Evolutionary conservation across 495 filamentous ascomycete genomes (phyloP).

Genomic region (Recurvomyces mirabilis): DNA sequence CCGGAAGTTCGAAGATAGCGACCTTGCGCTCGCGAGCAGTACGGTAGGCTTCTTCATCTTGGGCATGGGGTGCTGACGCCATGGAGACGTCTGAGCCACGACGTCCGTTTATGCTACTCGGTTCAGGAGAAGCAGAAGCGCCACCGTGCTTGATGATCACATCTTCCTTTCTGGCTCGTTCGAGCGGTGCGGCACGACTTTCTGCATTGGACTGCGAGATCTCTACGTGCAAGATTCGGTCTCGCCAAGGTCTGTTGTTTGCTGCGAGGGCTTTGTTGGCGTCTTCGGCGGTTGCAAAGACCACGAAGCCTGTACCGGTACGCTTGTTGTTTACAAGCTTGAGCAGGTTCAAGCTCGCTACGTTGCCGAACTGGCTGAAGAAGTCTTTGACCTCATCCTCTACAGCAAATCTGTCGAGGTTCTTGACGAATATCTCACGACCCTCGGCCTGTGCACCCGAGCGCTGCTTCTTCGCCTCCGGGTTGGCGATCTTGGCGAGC

Average conservation of each 20-base stretch:
- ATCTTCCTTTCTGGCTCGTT: constrained; percentile 22
- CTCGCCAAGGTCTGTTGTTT: constrained; percentile 58
- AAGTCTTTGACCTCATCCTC: constrained; percentile 58
- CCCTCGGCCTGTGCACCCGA: constrained; percentile 72
- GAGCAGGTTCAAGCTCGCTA: constrained; percentile 57
- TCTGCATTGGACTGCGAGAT: constrained; percentile 33
- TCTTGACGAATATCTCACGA: constrained; percentile 72
- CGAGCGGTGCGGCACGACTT: constrained; percentile 32
- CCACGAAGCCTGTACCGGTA: constrained; percentile 66
- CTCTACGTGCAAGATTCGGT: constrained; percentile 55
- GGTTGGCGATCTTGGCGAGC: constrained; percentile 72
- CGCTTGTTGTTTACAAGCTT: constrained; percentile 51
- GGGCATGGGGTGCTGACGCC: constrained; percentile 1
- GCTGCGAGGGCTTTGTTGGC: constrained; percentile 58
- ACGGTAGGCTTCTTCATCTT: constrained; percentile 44
- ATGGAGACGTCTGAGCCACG: constrained; percentile 16
- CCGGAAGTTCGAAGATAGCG: constrained; percentile 50
- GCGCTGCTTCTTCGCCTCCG: constrained; percentile 62
- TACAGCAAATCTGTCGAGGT: constrained; percentile 52
- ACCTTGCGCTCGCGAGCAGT: constrained; percentile 28
- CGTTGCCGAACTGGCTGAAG: constrained; percentile 63
- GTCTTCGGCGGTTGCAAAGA: constrained; percentile 61
- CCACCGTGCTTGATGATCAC: constrained; percentile 8
- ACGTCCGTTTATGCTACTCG: constrained; percentile 21
- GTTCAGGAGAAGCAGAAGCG: constrained; percentile 32